Evolutionary conservation across 768 basidiomycete genomes (phyloP), one percentile per base, ranked within the genome.

Genomic region (Lactarius pseudohatsudake): DNA sequence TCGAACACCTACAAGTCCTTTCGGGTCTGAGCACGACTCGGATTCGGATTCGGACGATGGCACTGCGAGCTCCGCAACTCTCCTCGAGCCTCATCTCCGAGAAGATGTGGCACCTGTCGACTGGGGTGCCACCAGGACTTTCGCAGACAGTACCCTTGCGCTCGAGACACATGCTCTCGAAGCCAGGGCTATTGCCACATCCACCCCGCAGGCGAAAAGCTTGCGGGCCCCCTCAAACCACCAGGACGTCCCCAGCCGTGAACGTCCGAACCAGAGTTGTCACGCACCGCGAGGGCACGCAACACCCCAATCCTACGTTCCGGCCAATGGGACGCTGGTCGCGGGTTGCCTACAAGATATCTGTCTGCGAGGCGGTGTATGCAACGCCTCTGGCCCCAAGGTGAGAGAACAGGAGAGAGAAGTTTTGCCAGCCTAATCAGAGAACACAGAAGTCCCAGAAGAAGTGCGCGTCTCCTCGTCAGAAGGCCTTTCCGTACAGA

Each of bases 181-280:
- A 28, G 15, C 22, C 50, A 34, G 28, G 50, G 57, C 38, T 6
- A 11, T 57, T 11, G 22, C 32, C 61, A 63, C 57, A 1, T 1
- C 57, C 0, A 54, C 0, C 40, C 47, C 32, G 28, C 40, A 63
- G 32, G 50, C 61, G 0, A 30, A 4, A 63, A 59, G 22, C 50
- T 63, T 59, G 61, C 61, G 61, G 50, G 40, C 50, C 61, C 61
- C 66, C 18, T 22, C 0, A 7, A 9, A 38, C 66, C 66, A 67
- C 66, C 61, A 59, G 66, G 66, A 38, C 57, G 40, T 2, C 45
- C 66, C 3, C 41, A 16, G 38, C 57, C 58, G 32, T 22, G 61
- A 34, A 7, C 32, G 57, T 45, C 40, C 18, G 28, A 54, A 4
- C 32, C n/a, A 28, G 50, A 1, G 0, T 3, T 20, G 4, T 36